Conservation (phyloP, 768 basidiomycete genomes). For the Trametes elegans region DNA sequence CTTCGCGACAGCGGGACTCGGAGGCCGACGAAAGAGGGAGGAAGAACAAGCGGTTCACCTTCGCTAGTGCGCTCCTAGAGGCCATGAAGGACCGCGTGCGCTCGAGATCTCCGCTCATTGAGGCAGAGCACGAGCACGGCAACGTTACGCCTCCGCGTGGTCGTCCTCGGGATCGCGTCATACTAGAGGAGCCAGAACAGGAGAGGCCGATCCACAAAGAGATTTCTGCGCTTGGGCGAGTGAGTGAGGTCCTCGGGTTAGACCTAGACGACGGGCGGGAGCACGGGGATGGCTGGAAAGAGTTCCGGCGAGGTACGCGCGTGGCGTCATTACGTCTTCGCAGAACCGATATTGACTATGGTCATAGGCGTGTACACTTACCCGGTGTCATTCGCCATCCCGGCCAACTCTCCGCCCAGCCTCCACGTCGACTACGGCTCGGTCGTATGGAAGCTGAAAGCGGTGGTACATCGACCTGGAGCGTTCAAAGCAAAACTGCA, state of each 20-base stretch:
- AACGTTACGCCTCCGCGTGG: slow-evolving; percentile 22
- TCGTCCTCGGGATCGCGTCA: slow-evolving; percentile 13
- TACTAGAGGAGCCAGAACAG: slow-evolving; percentile 18
- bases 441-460: slow-evolving; percentile 77
- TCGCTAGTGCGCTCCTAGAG: slow-evolving; percentile 48
- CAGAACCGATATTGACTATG: not conserved
- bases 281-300: slow-evolving; percentile 65
- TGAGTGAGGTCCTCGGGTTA: slow-evolving; percentile 41
- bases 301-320: slow-evolving; percentile 78
- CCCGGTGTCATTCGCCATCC: slow-evolving; percentile 89
- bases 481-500: slow-evolving; percentile 71
- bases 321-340: too few relatives aligned
- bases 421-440: slow-evolving; percentile 73
- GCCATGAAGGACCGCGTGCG: slow-evolving; percentile 44
- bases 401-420: slow-evolving; percentile 74
- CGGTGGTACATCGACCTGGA: slow-evolving; percentile 80
- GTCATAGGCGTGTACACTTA: slow-evolving; percentile 83
- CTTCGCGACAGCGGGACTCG: slow-evolving; percentile 8
- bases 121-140: slow-evolving; percentile 8
- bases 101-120: slow-evolving; percentile 38
- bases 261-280: slow-evolving; percentile 42
- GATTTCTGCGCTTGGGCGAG: slow-evolving; percentile 33
- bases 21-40: slow-evolving; percentile 32
- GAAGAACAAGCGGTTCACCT: slow-evolving; percentile 48
- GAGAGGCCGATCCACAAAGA: slow-evolving; percentile 31